Conservation (phyloP, 2,329 filamentous ascomycete species). For the Plectosphaerella plurivora region DNA sequence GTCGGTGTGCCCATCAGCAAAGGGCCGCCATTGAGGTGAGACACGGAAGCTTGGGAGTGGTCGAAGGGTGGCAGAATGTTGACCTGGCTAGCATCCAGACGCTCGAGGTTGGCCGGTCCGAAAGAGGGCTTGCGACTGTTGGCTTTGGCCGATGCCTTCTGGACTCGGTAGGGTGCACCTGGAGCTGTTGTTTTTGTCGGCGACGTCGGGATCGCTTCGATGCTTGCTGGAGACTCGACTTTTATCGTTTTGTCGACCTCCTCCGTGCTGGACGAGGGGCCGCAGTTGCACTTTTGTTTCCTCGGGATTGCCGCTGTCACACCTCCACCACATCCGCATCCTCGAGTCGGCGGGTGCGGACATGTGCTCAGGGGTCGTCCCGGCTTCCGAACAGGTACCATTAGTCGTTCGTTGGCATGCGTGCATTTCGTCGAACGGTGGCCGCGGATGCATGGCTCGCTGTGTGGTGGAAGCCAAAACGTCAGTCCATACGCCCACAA, state of each 20-base stretch:
- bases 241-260: constrained; percentile 12
- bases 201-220: constrained; percentile 25
- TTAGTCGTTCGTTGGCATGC: constrained; percentile 61
- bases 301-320: constrained; percentile 62
- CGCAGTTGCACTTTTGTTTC: constrained; percentile 52
- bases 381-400: constrained; percentile 68
- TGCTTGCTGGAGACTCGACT: constrained; percentile 15
- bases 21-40: constrained; percentile 17
- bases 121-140: constrained; percentile 42
- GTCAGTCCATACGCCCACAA: constrained; percentile 6
- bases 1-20: constrained; percentile 9
- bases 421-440: constrained; percentile 73
- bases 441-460: constrained; percentile 70
- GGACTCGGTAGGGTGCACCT: constrained; percentile 36
- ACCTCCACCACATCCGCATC: constrained; percentile 53
- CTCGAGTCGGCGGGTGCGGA: constrained; percentile 57
- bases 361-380: constrained; percentile 67
- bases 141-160: constrained; percentile 35
- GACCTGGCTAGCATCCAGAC: constrained; percentile 49
- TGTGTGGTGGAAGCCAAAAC: constrained; percentile 24
- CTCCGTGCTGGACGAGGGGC: constrained; percentile 17
- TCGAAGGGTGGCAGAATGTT: constrained; percentile 38
- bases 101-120: constrained; percentile 41
- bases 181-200: constrained; percentile 24
- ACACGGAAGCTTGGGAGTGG: constrained; percentile 8